phyloP scores from a whole-genome alignment of 176 grass and related monocot species.

The Saccharum officinarum region DNA sequence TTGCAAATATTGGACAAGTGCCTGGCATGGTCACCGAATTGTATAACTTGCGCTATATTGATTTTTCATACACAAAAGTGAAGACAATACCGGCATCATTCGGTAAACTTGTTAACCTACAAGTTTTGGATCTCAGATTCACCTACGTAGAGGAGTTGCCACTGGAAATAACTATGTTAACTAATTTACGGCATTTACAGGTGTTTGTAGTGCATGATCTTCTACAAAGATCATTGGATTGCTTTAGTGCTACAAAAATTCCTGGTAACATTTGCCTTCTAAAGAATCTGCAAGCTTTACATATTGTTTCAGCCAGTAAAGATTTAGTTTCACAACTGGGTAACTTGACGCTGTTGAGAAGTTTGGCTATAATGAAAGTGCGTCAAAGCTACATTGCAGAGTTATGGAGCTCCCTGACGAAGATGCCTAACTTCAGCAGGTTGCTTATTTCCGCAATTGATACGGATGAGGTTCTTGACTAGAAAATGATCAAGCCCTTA shows the following conservation, averaged over 20 bases:
- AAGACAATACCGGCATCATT: constrained; percentile 39
- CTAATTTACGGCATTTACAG: constrained; percentile 46
- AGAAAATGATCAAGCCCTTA: constrained; percentile 21
- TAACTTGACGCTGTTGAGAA: constrained; percentile 34
- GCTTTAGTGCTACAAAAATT: constrained; percentile 4
- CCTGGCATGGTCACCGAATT: constrained; percentile 24
- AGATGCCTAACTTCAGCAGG: constrained; percentile 37
- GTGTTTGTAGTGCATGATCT: neutral
- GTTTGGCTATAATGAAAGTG: constrained; percentile 34
- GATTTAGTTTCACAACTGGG: constrained; percentile 22
- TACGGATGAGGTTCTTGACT: constrained; percentile 35
- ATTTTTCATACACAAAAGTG: constrained; percentile 30
- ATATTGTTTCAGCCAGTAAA: constrained; percentile 25
- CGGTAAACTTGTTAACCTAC: constrained; percentile 39
- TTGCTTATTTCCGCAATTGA: constrained; percentile 5
- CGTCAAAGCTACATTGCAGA: constrained; percentile 12
- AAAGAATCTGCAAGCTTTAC: constrained; percentile 39
- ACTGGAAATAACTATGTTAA: constrained; percentile 35
- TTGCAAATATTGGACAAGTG: constrained; percentile 34
- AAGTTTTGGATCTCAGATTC: constrained; percentile 39
- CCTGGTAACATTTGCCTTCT: constrained; percentile 14
- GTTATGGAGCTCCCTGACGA: constrained; percentile 36
- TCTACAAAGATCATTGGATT: constrained; percentile 34
- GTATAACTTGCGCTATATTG: constrained; percentile 41
- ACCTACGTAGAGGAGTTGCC: neutral